Conservation (phyloP, 192 early-diverging fungal genomes). For the Coemansia sp. region DNA sequence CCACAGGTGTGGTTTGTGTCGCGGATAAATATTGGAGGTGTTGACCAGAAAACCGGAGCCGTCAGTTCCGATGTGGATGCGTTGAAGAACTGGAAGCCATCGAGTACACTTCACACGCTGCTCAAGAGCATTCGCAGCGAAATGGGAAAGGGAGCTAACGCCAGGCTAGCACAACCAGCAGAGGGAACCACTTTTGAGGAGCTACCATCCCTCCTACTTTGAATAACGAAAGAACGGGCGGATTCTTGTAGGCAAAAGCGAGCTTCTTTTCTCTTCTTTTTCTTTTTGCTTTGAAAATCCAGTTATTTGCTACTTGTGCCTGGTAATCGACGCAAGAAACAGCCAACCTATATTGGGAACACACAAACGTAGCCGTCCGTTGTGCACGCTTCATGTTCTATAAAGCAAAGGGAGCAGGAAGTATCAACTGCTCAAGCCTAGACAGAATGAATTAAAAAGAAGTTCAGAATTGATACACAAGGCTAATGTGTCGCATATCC, state of each 20-base stretch:
- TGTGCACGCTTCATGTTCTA: no score
- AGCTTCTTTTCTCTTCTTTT: no score
- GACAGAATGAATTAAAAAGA: no score
- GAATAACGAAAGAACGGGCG: neutral
- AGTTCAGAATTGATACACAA: no score
- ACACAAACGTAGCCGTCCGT: no score
- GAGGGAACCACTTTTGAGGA: constrained; percentile 67
- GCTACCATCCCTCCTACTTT: neutral
- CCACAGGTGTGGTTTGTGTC: constrained; percentile 81
- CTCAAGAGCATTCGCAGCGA: constrained; percentile 82
- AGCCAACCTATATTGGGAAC: no score
- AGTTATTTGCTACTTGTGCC: no score
- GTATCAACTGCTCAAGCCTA: no score
- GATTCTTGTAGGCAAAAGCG: neutral
- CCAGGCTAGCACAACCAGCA: constrained; percentile 85
- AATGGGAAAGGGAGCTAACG: constrained; percentile 82
- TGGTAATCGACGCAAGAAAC: no score
- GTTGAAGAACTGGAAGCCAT: constrained; percentile 83
- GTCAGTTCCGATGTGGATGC: constrained; percentile 71
- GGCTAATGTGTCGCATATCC: no score
- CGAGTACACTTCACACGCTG: constrained; percentile 75
- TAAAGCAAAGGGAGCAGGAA: no score
- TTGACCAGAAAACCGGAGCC: constrained; percentile 78
- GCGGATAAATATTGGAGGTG: constrained; percentile 82
- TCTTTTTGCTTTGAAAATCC: no score